Evolutionary conservation across 495 filamentous ascomycete species (phyloP).

Genomic region (Hyphodiscus hymeniophilus): DNA sequence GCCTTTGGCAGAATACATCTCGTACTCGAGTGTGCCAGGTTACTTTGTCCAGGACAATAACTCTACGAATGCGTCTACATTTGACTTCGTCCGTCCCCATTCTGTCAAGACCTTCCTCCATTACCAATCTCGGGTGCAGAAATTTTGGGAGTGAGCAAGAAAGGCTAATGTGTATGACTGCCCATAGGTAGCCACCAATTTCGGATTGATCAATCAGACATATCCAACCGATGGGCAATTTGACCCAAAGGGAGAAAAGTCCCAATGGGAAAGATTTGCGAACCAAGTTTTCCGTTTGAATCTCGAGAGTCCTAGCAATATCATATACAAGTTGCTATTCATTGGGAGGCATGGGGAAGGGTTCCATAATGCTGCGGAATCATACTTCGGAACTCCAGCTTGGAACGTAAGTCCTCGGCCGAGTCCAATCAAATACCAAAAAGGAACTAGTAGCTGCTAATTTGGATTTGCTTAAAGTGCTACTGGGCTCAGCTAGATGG

Average conservation of each 20-base stretch:
- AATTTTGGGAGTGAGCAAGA: too few relatives aligned
- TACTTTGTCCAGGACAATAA: constrained; percentile 65
- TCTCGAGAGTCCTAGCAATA: constrained; percentile 31
- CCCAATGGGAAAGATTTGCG: constrained; percentile 61
- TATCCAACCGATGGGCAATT: constrained; percentile 39
- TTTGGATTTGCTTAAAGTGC: constrained; percentile 28
- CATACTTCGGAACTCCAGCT: constrained; percentile 56
- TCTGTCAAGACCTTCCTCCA: too few relatives aligned
- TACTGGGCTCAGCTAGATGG: constrained; percentile 66
- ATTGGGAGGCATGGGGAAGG: constrained; percentile 67
- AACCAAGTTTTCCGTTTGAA: constrained; percentile 50
- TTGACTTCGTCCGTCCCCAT: neutral
- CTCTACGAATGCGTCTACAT: neutral
- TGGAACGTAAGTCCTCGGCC: constrained; percentile 64
- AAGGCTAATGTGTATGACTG: too few relatives aligned
- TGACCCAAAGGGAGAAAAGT: constrained; percentile 29
- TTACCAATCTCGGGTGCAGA: too few relatives aligned
- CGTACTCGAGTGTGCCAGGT: constrained; percentile 57
- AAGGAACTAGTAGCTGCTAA: neutral
- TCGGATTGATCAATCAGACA: constrained; percentile 55
- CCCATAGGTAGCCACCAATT: constrained; percentile 49
- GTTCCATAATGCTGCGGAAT: constrained; percentile 56
- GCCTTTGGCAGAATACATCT: constrained; percentile 25
- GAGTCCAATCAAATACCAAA: too few relatives aligned
- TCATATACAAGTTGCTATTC: constrained; percentile 60